These are phyloP conservation scores for Solanum pennellii DNA, from an alignment of 257 asterid species.

Conservation along the genomic window DNA sequence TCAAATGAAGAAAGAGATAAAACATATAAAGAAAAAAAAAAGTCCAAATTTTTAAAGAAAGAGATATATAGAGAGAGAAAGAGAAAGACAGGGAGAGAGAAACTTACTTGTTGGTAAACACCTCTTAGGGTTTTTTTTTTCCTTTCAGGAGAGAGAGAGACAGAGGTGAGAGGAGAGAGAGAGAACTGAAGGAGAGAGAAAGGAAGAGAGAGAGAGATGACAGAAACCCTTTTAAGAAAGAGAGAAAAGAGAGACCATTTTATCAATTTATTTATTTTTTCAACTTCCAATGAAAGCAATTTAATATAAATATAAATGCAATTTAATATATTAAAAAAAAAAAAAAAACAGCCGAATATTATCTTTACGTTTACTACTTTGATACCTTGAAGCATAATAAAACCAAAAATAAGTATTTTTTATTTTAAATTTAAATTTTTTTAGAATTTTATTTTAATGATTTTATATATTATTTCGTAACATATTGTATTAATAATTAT, in stretches of 20 bases:
- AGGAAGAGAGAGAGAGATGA: conserved; percentile 22
- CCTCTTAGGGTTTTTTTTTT: conserved; percentile 66
- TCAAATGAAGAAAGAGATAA: conserved; percentile 13
- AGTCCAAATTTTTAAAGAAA: conserved; percentile 6
- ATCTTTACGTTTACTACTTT: not conserved
- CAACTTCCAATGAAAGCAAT: not conserved
- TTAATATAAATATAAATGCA: not conserved
- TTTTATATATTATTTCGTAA: too few relatives aligned
- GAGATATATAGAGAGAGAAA: conserved; percentile 22
- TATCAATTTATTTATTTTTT: not conserved
- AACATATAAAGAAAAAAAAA: conserved; percentile 8
- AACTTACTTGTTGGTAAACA: conserved; percentile 82
- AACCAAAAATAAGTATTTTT: not conserved
- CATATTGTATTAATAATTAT: too few relatives aligned
- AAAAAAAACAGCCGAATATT: not conserved
- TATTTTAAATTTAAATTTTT: too few relatives aligned
- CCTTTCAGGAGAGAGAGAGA: conserved; percentile 38
- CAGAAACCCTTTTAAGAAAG: conserved; percentile 5
- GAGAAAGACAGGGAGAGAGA: conserved; percentile 15
- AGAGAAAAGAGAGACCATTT: conserved; percentile 18
- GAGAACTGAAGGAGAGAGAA: conserved; percentile 17
- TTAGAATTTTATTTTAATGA: too few relatives aligned
- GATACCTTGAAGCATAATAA: not conserved
- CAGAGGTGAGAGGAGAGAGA: conserved; percentile 22
- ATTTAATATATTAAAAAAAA: not conserved